Base-by-base conservation (phyloP, 345 rosid genomes). In the Populus euphratica region DNA sequence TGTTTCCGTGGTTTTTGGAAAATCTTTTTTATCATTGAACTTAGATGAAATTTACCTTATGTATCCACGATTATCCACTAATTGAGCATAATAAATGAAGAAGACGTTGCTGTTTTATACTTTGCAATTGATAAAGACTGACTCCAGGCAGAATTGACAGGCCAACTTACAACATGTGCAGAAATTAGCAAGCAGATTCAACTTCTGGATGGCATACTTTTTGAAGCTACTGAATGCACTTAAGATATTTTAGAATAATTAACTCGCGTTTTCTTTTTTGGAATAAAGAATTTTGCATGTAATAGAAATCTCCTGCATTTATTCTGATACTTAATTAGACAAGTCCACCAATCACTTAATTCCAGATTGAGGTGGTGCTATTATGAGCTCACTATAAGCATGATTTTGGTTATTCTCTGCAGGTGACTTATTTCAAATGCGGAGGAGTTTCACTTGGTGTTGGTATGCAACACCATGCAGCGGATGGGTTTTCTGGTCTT, bases 381-480 rank as follows among this genome's bases (percentile, higher is more conserved):
- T 59, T 29, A n/a, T 41, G 59, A 73, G 52, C 44, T 72, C 43
- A 29, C 74, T 33, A 33, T 50, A 8, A 49, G 39, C 16, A 17
- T 35, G 38, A 1, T 64, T 39, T 61, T 52, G 39, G 39, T 75
- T 70, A 23, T 69, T 41, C 5, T 73, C 18, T 65, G 61, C 83
- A 94, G 98, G 89, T 94, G 52, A 95, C 99, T 29, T 81, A 81
- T 81, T 92, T 95, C 82, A 95, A 93, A 83, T 95, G 99, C 41
- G 98, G 99, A 14, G 97, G 99, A 77, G 94, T 82, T 50, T 93
- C 99, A n/a, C 94, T 95, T 67, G 99, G 99, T 0, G 99, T 93
- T 44, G 99, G 99, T 23, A 93, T 95, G 97, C 98, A 95, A 76
- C 99, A 95, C 81, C 94, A 93, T 78, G 94, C 72, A 1, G 99